Conservation (phyloP, 305 asterid genomes). For the Fraxinus xanthoxyloides region DNA sequence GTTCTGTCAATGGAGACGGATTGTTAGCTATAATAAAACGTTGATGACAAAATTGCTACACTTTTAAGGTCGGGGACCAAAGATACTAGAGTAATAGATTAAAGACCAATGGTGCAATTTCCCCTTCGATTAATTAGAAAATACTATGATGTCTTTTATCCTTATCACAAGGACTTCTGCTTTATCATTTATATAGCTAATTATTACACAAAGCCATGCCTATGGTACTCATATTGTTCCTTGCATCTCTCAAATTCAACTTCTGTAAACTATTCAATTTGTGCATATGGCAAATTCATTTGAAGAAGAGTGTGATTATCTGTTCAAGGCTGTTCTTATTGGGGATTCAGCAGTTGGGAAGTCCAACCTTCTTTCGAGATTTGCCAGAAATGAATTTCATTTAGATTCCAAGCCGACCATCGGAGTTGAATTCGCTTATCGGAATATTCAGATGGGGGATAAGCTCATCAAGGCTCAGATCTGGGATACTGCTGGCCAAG, state of each 20-base stretch:
- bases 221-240: neutral
- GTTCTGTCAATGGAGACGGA: neutral
- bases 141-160: conserved; percentile 39
- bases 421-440: conserved; percentile 81
- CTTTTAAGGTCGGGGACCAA: neutral
- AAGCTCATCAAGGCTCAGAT: conserved; percentile 83
- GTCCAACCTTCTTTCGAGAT: conserved; percentile 68
- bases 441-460: conserved; percentile 63
- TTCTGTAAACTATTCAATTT: neutral
- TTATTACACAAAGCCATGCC: conserved; percentile 17
- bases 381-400: conserved; percentile 59
- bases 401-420: conserved; percentile 86
- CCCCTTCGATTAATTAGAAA: neutral
- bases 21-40: neutral
- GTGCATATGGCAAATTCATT: conserved; percentile 45
- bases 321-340: conserved; percentile 72
- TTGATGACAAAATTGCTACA: conserved; percentile 2
- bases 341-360: conserved; percentile 89
- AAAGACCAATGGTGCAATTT: neutral
- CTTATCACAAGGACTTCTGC: conserved; percentile 47
- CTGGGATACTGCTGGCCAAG: conserved; percentile 97
- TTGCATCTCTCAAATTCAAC: neutral
- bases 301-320: conserved; percentile 86
- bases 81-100: neutral
- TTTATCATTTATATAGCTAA: conserved; percentile 20